A percentile compares a stretch with the other conserved stretches of the same genome.
phyloP scores from a whole-genome alignment of 495 filamentous ascomycete species.

The Podospora comata region DNA sequence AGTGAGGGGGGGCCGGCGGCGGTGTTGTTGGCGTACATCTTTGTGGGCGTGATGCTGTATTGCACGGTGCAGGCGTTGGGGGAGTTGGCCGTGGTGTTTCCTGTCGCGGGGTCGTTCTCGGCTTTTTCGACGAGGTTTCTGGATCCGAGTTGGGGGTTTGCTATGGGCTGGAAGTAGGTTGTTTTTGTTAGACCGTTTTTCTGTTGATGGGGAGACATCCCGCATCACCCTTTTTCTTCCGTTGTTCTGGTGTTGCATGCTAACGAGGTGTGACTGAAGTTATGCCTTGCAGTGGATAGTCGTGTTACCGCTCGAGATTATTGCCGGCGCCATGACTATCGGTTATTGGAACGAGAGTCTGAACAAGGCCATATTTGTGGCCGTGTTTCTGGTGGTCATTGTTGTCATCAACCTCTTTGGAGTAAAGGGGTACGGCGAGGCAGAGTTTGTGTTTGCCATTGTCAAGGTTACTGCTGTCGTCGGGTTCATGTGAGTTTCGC shows the following conservation, averaged over 20 bases:
- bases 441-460: constrained; percentile 83
- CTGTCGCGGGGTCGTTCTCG: constrained; percentile 89
- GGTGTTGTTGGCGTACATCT: constrained; percentile 71
- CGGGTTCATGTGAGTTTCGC: constrained; percentile 71
- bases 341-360: constrained; percentile 72
- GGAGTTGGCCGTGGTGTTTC: constrained; percentile 89
- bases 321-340: constrained; percentile 85
- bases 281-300: constrained; percentile 95
- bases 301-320: constrained; percentile 84
- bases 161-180: constrained; percentile 89
- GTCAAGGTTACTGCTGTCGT: constrained; percentile 85
- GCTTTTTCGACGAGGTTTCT: constrained; percentile 89
- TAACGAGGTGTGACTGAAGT: constrained; percentile 35
- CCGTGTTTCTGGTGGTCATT: constrained; percentile 73
- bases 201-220: not conserved
- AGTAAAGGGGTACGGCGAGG: constrained; percentile 85
- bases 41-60: constrained; percentile 87
- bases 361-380: constrained; percentile 75
- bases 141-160: constrained; percentile 95
- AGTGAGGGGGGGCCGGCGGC: constrained; percentile 80
- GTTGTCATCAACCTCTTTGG: constrained; percentile 82
- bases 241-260: not conserved
- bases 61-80: constrained; percentile 89
- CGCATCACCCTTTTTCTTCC: not conserved
- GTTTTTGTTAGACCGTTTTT: not conserved